phyloP scores from a whole-genome alignment of 2,329 filamentous ascomycete species.

The Metarhizium humberi region DNA sequence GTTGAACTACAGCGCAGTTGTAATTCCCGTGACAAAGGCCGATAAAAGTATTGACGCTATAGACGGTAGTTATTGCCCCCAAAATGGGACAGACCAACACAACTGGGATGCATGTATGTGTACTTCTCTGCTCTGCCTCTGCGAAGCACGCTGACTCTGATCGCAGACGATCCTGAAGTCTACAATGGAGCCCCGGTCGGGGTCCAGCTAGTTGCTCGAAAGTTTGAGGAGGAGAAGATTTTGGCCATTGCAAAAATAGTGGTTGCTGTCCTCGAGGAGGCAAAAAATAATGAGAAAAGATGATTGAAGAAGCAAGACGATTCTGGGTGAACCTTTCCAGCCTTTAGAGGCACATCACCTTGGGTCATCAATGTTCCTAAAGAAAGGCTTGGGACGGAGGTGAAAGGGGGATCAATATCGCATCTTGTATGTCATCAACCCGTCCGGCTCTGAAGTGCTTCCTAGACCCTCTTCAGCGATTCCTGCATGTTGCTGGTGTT shows the following conservation, averaged over 20 bases:
- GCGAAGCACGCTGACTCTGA: neutral
- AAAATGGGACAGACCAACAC: conserved; percentile 30
- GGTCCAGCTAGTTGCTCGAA: neutral
- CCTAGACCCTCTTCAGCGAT: too few species aligned
- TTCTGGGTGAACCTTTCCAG: too few species aligned
- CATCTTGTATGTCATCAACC: too few species aligned
- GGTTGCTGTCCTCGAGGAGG: neutral
- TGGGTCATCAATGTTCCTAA: too few species aligned
- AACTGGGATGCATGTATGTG: conserved; percentile 39
- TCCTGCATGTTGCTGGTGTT: too few species aligned
- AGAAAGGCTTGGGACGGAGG: too few species aligned
- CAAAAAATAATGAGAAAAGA: neutral
- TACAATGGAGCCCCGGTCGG: neutral
- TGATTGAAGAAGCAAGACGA: too few species aligned
- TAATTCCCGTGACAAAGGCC: conserved; percentile 45
- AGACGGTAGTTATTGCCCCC: conserved; percentile 25
- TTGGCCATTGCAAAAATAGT: neutral
- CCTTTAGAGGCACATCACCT: too few species aligned
- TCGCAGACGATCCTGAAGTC: neutral
- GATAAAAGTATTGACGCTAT: conserved; percentile 39
- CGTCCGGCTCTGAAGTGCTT: too few species aligned
- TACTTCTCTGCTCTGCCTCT: neutral
- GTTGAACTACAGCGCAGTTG: conserved; percentile 44
- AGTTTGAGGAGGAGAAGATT: neutral
- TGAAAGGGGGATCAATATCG: too few species aligned